Evolutionary conservation across 2,329 filamentous ascomycete species (phyloP).

Genomic region (Talaromyces verruculosus): DNA sequence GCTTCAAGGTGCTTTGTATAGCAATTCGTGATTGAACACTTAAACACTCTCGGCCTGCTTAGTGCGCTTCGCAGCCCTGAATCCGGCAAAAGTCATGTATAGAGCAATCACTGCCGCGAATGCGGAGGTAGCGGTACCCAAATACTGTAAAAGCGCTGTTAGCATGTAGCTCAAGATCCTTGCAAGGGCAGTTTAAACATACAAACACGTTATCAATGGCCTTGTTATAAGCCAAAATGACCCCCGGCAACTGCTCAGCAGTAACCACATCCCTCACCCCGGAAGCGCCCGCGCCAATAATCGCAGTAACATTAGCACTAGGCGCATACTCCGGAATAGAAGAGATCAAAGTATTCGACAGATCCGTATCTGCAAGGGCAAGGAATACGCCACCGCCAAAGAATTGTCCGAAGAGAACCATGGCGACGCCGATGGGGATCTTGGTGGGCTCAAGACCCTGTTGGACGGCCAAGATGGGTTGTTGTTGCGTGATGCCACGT

Average conservation of each 20-base stretch:
- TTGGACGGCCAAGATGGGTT: conserved; percentile 5
- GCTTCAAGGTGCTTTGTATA: not conserved
- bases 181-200: not conserved
- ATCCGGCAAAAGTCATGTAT: conserved; percentile 4
- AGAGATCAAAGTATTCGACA: conserved; percentile 7
- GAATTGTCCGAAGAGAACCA: conserved; percentile 17
- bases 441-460: conserved; percentile 13
- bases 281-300: conserved; percentile 6
- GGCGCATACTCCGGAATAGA: conserved; percentile 10
- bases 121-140: conserved; percentile 13
- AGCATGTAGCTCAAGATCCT: not conserved
- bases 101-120: conserved; percentile 11
- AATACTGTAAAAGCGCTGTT: conserved; percentile 1
- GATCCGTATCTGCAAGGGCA: conserved; percentile 10
- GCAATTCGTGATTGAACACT: not conserved
- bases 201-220: conserved; percentile 14
- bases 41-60: conserved; percentile 9
- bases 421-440: conserved; percentile 11
- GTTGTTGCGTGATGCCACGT: conserved; percentile 14
- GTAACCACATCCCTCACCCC: conserved; percentile 11
- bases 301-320: not conserved
- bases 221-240: conserved; percentile 11
- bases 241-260: conserved; percentile 6
- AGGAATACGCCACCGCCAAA: conserved; percentile 15
- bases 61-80: not conserved